These are phyloP conservation scores for Solanum bulbocastanum DNA, from an alignment of 257 asterid species.

Conservation along the genomic window DNA sequence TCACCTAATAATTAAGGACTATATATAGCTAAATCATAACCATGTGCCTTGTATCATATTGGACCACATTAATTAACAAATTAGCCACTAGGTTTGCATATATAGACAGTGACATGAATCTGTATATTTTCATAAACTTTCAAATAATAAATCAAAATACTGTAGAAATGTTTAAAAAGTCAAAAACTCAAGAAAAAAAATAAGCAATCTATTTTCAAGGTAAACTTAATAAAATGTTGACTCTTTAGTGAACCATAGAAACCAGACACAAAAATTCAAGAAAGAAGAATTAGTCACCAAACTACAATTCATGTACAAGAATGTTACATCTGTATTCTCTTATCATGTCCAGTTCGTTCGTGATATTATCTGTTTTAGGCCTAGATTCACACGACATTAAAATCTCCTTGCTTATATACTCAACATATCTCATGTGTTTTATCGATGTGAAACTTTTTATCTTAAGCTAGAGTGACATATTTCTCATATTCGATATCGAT, in stretches of 20 bases:
- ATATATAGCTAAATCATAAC: not conserved
- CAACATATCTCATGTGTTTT: not conserved
- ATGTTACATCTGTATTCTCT: too few species aligned
- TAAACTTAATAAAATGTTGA: not conserved
- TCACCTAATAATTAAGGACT: not conserved
- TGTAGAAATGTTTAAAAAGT: not conserved
- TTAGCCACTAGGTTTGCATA: not conserved
- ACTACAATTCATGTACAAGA: not conserved
- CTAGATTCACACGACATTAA: too few species aligned
- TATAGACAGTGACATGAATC: not conserved
- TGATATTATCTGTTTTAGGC: too few species aligned
- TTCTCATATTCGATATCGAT: too few species aligned
- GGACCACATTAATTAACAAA: not conserved
- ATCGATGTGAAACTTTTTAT: too few species aligned
- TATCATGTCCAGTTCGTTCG: too few species aligned
- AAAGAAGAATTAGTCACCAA: not conserved
- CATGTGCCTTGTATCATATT: not conserved
- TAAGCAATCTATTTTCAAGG: not conserved
- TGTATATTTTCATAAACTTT: not conserved
- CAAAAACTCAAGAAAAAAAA: not conserved
- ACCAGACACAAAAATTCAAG: not conserved
- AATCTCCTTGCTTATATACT: too few species aligned
- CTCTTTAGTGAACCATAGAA: not conserved
- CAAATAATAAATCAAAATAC: not conserved
- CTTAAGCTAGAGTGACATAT: not conserved